Percentiles rank a stretch among this genome's conserved stretches.
These are phyloP conservation scores for Sclerotinia subarctica DNA, from an alignment of 2,329 filamentous ascomycete genomes.

Conservation along the genomic window DNA sequence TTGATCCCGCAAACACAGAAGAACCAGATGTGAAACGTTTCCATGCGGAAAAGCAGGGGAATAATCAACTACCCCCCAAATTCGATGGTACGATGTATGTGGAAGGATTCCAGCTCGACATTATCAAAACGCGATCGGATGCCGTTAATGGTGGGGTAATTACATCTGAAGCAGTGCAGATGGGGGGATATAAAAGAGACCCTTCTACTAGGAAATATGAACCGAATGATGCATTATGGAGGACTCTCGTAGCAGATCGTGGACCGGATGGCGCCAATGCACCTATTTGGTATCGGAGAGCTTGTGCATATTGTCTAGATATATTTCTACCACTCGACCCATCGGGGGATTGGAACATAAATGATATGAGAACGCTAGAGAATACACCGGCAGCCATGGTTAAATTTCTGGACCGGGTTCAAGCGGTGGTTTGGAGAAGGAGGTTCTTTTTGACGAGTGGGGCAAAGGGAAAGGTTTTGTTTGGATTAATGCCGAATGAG, in stretches of 20 bases:
- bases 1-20: not conserved
- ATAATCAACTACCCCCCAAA: conserved; percentile 10
- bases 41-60: not conserved
- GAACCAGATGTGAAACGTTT: not conserved
- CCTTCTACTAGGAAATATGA: not conserved
- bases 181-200: conserved; percentile 22
- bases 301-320: conserved; percentile 25
- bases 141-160: conserved; percentile 22
- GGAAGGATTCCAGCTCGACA: conserved; percentile 21
- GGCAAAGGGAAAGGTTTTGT: not conserved
- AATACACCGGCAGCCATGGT: conserved; percentile 14
- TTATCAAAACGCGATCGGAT: conserved; percentile 13
- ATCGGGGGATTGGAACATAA: conserved; percentile 23
- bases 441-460: conserved; percentile 21
- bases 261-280: conserved; percentile 24
- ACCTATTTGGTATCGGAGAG: conserved; percentile 27
- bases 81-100: conserved; percentile 21
- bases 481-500: conserved; percentile 21
- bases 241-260: conserved; percentile 29
- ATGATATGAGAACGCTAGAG: conserved; percentile 14
- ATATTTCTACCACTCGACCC: not conserved
- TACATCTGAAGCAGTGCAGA: conserved; percentile 12
- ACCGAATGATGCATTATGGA: conserved; percentile 25
- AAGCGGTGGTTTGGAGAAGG: conserved; percentile 24
- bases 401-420: conserved; percentile 25